Evolutionary conservation across 768 basidiomycete genomes (phyloP).

Genomic region (Suillus decipiens): DNA sequence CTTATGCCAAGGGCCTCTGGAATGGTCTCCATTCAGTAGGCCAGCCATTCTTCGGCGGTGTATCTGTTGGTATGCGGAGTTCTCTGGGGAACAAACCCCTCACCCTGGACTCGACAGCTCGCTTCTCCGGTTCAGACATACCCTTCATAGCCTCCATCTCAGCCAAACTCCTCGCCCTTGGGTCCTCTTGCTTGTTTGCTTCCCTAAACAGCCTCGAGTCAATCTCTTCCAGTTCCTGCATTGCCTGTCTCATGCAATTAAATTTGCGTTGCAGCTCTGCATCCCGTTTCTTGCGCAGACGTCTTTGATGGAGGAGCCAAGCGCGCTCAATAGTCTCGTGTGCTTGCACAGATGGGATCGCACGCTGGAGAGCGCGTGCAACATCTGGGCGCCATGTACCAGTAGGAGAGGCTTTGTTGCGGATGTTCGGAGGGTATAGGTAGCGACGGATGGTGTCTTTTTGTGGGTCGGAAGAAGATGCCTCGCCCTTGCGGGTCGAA

Average conservation of each 20-base stretch:
- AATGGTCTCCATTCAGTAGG: slow-evolving; percentile 82
- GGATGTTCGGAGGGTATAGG: slow-evolving; percentile 79
- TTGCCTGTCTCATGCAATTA: slow-evolving; percentile 78
- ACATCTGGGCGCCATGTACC: slow-evolving; percentile 87
- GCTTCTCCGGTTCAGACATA: slow-evolving; percentile 64
- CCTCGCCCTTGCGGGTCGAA: slow-evolving; percentile 28
- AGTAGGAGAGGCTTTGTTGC: slow-evolving; percentile 69
- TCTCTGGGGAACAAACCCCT: slow-evolving; percentile 88
- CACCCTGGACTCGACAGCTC: slow-evolving; percentile 73
- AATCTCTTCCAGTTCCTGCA: slow-evolving; percentile 70
- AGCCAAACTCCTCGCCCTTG: slow-evolving; percentile 55
- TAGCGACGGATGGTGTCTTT: slow-evolving; percentile 74
- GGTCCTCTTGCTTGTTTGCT: slow-evolving; percentile 75
- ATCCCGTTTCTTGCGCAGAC: slow-evolving; percentile 67
- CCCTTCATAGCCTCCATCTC: slow-evolving; percentile 64
- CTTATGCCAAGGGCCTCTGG: slow-evolving; percentile 42
- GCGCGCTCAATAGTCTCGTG: slow-evolving; percentile 93
- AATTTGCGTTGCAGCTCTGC: slow-evolving; percentile 77
- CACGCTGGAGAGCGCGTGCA: slow-evolving; percentile 69
- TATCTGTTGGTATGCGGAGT: slow-evolving; percentile 82
- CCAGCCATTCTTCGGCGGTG: slow-evolving; percentile 81
- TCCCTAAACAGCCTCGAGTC: slow-evolving; percentile 60
- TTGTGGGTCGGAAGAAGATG: slow-evolving; percentile 50
- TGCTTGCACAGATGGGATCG: slow-evolving; percentile 87
- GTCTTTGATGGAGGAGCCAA: slow-evolving; percentile 80